A percentile compares a stretch with the other conserved stretches of the same genome.
These are phyloP conservation scores for Thelephora aurantiotincta DNA, from an alignment of 768 basidiomycete genomes.

Conservation along the genomic window DNA sequence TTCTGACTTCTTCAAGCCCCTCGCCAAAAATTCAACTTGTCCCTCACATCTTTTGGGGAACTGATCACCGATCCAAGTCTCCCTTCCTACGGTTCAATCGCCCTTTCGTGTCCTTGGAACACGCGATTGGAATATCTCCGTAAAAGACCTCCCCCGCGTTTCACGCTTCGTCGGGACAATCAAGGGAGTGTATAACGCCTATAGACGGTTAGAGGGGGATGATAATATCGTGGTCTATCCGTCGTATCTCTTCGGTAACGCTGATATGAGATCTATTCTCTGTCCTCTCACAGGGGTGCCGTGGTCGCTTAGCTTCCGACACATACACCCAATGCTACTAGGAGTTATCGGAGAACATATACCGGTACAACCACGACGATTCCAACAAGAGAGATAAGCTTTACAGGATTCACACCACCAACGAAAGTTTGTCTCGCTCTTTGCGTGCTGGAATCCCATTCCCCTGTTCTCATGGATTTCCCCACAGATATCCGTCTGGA, in stretches of 20 bases:
- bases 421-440: no score
- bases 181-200: slow-evolving; percentile 17
- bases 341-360: no score
- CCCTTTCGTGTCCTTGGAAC: slow-evolving; percentile 29
- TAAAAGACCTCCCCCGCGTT: slow-evolving; percentile 16
- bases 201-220: slow-evolving; percentile 19
- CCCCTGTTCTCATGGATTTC: no score
- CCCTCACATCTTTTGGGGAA: no score
- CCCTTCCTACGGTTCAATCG: no score
- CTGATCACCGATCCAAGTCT: no score
- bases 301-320: background rate
- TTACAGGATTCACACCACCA: no score
- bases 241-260: background rate
- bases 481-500: no score
- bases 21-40: no score
- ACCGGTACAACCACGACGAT: no score
- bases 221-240: slow-evolving; percentile 7
- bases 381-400: no score
- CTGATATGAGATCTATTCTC: background rate
- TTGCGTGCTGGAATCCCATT: no score
- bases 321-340: slow-evolving; percentile 34
- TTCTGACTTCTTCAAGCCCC: slow-evolving; percentile 30
- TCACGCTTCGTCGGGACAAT: slow-evolving; percentile 22
- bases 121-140: slow-evolving; percentile 45
- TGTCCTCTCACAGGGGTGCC: background rate